Evolutionary conservation across 2,329 filamentous ascomycete genomes (phyloP), one percentile per base, ranked within the genome.

Genomic region (Cercospora beticola): DNA sequence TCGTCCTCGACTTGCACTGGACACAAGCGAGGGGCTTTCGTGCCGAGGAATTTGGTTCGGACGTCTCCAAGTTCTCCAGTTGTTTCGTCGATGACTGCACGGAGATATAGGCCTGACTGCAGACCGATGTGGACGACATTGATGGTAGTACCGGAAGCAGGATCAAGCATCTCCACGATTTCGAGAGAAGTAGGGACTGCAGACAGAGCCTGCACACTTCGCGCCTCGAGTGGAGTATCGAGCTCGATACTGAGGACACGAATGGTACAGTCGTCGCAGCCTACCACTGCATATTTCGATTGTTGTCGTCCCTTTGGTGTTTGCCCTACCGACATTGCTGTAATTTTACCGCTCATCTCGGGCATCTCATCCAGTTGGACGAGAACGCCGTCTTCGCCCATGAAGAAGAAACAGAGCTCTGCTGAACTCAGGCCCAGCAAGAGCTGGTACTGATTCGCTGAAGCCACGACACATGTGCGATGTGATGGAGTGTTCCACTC

Each of bases 331-430:
- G 94, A 97, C n/a, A 99, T 84, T 73, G 92, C 96, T 18, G 94
- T 98, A 60, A 99, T 94, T 0, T 94, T 97, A 57, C 93, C 94
- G 64, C 92, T 93, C 91, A 99, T 95, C 76, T 96, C 91, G 75
- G 93, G 93, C 79, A 94, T 93, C 76, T 98, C 94, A 72, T 98
- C 82, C 12, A 79, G 73, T 67, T 79, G 77, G 21, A 77, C 92
- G 73, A 97, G 97, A 81, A 98, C 94, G 31, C 94, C 94, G 79
- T 98, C 94, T 0, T 88, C 87, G 76, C 97, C 95, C 89, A 97
- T 94, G 79, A 99, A 96, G 74, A 99, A 99, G 78, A 98, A 99
- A 52, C 97, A 92, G 71, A 99, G 94, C 79, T 99, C 95, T 43
- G 94, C 94, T 8, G 94, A 97, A 78, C 94, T 98, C 28, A 99